A percentile compares a stretch with the other conserved stretches of the same genome.
Conservation (phyloP, 176 grass and related monocot genomes). For the Lolium multiflorum region DNA sequence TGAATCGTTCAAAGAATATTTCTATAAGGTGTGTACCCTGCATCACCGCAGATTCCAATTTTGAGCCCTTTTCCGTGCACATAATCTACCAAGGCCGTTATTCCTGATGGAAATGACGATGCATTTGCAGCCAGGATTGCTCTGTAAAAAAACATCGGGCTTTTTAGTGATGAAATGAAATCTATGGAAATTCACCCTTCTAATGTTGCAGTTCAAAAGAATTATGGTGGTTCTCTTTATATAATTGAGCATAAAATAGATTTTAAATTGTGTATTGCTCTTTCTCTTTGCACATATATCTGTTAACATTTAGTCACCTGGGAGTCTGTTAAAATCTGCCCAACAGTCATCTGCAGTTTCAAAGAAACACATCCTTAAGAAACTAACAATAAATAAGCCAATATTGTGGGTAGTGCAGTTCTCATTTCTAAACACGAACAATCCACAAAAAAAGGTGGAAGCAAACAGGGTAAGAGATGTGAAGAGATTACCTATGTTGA, state of each 20-base stretch:
- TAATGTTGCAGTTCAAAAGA: slow-evolving; percentile 3
- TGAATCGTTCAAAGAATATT: background rate
- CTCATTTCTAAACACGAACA: background rate
- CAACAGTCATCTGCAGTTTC: slow-evolving; percentile 56
- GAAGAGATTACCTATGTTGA: slow-evolving; percentile 48
- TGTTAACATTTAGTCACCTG: slow-evolving; percentile 37
- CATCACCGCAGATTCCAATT: slow-evolving; percentile 58
- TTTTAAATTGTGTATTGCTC: background rate
- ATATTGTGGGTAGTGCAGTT: background rate
- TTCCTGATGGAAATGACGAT: slow-evolving; percentile 55
- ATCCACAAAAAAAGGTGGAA: background rate
- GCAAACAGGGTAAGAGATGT: background rate
- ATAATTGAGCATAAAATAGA: background rate
- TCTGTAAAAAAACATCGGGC: slow-evolving; percentile 27
- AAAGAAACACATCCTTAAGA: slow-evolving; percentile 10
- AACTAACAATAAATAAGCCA: background rate
- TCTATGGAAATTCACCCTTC: background rate
- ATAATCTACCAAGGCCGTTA: slow-evolving; percentile 54
- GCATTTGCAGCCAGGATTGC: slow-evolving; percentile 48
- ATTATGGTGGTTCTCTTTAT: background rate
- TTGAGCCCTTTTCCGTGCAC: slow-evolving; percentile 58
- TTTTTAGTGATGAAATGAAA: background rate
- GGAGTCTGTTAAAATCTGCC: slow-evolving; percentile 46
- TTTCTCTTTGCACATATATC: background rate
- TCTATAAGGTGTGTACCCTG: slow-evolving; percentile 34